Evolutionary conservation across 768 basidiomycete species (phyloP), one percentile per base, ranked within the genome.

Genomic region (Termitomyces sp.): DNA sequence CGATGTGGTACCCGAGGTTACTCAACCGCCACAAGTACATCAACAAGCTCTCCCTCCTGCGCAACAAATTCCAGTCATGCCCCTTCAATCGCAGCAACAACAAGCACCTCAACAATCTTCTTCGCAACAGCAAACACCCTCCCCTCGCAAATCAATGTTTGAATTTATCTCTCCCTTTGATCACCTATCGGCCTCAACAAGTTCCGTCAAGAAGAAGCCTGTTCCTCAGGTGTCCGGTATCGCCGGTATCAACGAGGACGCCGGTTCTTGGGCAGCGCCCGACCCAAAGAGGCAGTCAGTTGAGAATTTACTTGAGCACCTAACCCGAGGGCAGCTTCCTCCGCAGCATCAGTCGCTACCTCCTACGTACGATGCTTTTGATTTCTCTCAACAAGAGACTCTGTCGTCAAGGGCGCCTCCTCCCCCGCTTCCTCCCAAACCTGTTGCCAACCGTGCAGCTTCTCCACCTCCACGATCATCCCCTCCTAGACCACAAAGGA

Each of bases 91-190:
- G 3, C 57, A 62, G 20, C 65, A 62, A 18, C 65, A 62, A 22
- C 68, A 65, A 40, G 61, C 54, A 8, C 65, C 69, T 38, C 66
- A 64, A 30, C 60, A 66, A 28, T 63, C 64, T 53, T 63, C 63
- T 55, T 65, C 63, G 41, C 72, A 71, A 26, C 68, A 67, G 57
- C 74, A 81, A 3, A 83, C 87, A 0, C 82, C 89, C 32, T 86
- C 87, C 43, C 81, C 86, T 24, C 87, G 85, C 64, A 86, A 88
- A 70, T 88, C 89, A 50, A 84, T 92, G 81, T 94, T 94, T 63
- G 90, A 92, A 40, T 93, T 90, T 60, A 79, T 87, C 51, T 91
- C 90, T 50, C 86, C 92, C 2, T 92, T 93, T 63, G 91, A 94
- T 63, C 90, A 88, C 26, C 79, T 93, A 47, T 78, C 83, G 8